Evolutionary conservation across 305 asterid species (phyloP), one percentile per base, ranked within the genome.

Genomic region (Fraxinus velutina): DNA sequence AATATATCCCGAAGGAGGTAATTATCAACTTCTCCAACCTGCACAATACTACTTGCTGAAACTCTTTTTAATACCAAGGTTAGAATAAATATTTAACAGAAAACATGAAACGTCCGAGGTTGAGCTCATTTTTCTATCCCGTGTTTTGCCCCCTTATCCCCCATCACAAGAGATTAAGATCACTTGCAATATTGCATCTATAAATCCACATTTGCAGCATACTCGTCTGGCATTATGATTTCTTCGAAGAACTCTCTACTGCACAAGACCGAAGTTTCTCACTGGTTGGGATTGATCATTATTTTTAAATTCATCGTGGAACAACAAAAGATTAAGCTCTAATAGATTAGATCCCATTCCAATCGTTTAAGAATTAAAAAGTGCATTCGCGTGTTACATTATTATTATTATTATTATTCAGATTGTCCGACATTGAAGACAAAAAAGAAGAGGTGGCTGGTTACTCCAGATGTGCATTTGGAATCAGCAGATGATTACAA

Each of bases 1-100:
- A 0, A 92, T 92, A 86, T 90, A 92, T 83, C 95, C 97, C 34
- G 89, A 90, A 85, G 95, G 95, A 89, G 97, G 97, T 92, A 88
- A 83, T 42, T 76, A 27, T 66, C 71, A 42, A 50, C 79, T 57
- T 73, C 47, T 50, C 34, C 73, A 55, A 17, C 0, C 66, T 55
- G 24, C 24, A 55, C 24, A n/a, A 17, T 77, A n/a, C 8, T 42
- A 22, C 22, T n/a, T 22, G 68, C 74, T 75, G 55, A 44, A 13
- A 15, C 77, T 55, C 32, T 2, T 50, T 50, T 77, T 64, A 75
- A 13, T 33, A 44, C 34, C 39, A 22, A 75, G 66, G 32, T 75
- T 30, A 42, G 24, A 44, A 75, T 10, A 57, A 21, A 19, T 5
- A 57, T 75, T 29, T 44, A 39, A 75, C 60, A 29, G n/a, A 75